A percentile compares a stretch with the other conserved stretches of the same genome.
phyloP scores from a whole-genome alignment of 1,139 yeast species.

The Taphrina wiesneri region DNA sequence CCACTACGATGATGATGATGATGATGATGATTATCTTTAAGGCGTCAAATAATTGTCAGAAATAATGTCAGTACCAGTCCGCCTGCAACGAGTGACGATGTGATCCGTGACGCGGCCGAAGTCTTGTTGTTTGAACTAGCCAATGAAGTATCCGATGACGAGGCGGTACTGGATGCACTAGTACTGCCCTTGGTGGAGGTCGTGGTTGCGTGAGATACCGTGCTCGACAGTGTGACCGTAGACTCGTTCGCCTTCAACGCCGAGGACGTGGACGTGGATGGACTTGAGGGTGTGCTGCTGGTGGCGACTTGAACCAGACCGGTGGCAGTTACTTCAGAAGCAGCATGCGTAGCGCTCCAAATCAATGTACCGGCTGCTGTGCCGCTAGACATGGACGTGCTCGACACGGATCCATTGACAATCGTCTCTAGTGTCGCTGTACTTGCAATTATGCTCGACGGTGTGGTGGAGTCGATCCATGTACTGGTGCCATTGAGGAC shows the following conservation, averaged over 20 bases:
- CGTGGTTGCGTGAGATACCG: neutral
- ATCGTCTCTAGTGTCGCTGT: neutral
- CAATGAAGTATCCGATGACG: too few relatives aligned
- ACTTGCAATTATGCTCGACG: neutral
- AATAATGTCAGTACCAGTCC: too few relatives aligned
- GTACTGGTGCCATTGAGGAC: neutral
- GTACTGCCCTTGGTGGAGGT: neutral
- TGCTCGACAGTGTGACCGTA: neutral
- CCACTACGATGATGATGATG: constrained; percentile 8
- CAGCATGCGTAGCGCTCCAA: neutral
- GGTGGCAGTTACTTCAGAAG: neutral
- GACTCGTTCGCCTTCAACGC: neutral
- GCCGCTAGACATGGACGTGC: too few relatives aligned
- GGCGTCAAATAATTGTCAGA: too few relatives aligned
- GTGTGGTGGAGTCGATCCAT: neutral
- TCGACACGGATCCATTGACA: neutral
- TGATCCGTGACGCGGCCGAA: too few relatives aligned
- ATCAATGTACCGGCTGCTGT: neutral
- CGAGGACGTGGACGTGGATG: neutral
- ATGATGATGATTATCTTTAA: neutral
- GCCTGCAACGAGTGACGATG: too few relatives aligned
- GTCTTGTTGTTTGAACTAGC: too few relatives aligned
- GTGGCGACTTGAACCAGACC: constrained; percentile 4
- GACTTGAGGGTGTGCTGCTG: neutral
- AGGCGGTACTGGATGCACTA: too few relatives aligned